phyloP scores from a whole-genome alignment of 2,329 filamentous ascomycete genomes.

The Dactylonectria estremocensis region DNA sequence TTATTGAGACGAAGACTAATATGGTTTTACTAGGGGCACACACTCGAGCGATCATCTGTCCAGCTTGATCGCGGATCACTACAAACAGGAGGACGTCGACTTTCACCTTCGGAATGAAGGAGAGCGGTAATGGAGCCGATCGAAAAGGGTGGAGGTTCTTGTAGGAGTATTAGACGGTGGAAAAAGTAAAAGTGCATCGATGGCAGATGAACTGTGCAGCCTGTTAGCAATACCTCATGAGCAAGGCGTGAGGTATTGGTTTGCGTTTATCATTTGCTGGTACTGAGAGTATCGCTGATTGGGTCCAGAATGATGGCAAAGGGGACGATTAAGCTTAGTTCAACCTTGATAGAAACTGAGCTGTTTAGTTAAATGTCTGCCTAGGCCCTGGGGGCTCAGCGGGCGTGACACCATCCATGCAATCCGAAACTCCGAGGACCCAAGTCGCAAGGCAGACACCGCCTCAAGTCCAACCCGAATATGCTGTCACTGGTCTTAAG shows the following conservation, averaged over 20 bases:
- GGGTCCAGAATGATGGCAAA: neutral
- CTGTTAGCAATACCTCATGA: neutral
- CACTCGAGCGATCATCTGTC: slow-evolving; percentile 82
- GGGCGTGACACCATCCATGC: slow-evolving; percentile 26
- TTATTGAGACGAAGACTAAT: slow-evolving; percentile 23
- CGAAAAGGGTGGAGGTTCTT: neutral
- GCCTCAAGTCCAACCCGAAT: slow-evolving; percentile 1
- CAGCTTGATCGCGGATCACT: slow-evolving; percentile 81
- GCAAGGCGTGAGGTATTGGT: neutral
- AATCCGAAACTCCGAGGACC: slow-evolving; percentile 12
- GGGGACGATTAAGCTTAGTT: slow-evolving; percentile 27
- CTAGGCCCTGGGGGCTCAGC: slow-evolving; percentile 8
- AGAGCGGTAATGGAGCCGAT: slow-evolving; percentile 38
- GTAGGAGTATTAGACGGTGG: slow-evolving; percentile 27
- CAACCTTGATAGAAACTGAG: slow-evolving; percentile 20
- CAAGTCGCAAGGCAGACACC: neutral
- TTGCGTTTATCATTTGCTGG: neutral
- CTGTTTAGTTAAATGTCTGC: slow-evolving; percentile 27
- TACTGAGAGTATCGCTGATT: neutral
- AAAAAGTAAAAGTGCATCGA: slow-evolving; percentile 30
- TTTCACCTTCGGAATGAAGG: slow-evolving; percentile 64
- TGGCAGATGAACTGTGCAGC: neutral
- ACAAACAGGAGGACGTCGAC: slow-evolving; percentile 80
- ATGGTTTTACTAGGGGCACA: slow-evolving; percentile 65
- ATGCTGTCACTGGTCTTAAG: neutral